Evolutionary conservation across 2,329 filamentous ascomycete genomes (phyloP).

Genomic region (Trichoderma lentiforme): DNA sequence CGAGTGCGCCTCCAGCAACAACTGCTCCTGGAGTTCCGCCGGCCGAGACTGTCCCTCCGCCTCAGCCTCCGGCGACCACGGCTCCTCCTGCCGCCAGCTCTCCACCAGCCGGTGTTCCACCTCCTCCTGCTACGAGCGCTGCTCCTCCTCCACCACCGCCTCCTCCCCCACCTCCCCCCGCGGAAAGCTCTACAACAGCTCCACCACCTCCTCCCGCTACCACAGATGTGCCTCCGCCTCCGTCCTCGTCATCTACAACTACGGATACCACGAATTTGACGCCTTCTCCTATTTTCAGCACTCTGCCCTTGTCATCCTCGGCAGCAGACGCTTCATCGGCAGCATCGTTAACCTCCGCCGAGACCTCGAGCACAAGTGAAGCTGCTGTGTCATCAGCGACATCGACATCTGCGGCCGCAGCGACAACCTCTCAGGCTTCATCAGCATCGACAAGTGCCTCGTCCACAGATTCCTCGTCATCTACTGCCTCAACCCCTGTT

Average conservation of each 20-base stretch:
- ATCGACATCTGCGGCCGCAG: not conserved
- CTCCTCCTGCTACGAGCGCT: not conserved
- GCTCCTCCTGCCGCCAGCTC: not conserved
- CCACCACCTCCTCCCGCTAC: not conserved
- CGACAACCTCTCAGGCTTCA: not conserved
- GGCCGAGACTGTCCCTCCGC: not conserved
- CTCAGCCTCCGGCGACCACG: not conserved
- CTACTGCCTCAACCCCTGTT: not conserved
- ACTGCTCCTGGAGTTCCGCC: not conserved
- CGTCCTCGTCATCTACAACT: not conserved
- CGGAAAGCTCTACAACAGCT: not conserved
- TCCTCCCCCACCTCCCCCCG: not conserved
- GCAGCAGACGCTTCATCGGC: not conserved
- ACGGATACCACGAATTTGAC: not conserved
- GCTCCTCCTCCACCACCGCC: not conserved
- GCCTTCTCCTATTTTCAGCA: not conserved
- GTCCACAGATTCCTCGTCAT: not conserved
- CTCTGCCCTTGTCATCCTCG: not conserved
- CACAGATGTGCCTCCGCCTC: not conserved
- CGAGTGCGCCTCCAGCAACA: conserved; percentile 1
- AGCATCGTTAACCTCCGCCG: not conserved
- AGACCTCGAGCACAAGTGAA: not conserved
- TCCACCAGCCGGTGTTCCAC: not conserved
- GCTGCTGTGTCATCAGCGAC: not conserved
- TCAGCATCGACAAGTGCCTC: not conserved